Base-by-base conservation (phyloP, 495 filamentous ascomycete species). In the Hypoxylon rickii region DNA sequence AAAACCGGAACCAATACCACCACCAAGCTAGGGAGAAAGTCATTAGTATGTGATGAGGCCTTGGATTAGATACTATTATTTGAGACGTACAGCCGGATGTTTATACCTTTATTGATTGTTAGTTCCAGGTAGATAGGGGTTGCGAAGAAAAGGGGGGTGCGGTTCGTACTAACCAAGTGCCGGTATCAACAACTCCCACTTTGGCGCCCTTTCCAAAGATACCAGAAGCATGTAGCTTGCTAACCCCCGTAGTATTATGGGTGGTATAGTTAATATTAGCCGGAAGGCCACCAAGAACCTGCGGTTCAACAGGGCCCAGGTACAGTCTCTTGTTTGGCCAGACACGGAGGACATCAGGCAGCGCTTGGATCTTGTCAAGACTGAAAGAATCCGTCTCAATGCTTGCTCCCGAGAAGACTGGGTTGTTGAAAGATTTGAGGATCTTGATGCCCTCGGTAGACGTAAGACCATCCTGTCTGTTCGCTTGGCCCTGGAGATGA, bases 1-100 rank as follows among this genome's bases (percentile, higher is more conserved):
- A 47, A 68, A 75, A 12, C 64, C 71, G 17, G 64, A 45, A n/a
- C 73, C 74, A 42, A 74, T 62, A 2, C 70, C 72, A 18, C 73
- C 74, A 17, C 74, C 74, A 13, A 77, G 67, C 42, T 60, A 33
- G 48, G 13, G 55, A 20, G 46, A 13, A 26, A 3, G 13, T 20
- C 17, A 48, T 47, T 13, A 47, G 52, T n/a, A 21, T 48, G 10
- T 11, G 6, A n/a, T 3, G 12, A 1, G 34, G 1, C 4, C 26
- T 16, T 11, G 10, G 12, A 7, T n/a, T 29, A 4, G 24, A 38
- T 0, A 10, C 20, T n/a, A 17, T 12, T 16, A 17, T 15, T 24
- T 20, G 13, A 16, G 3, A 16, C 47, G 15, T 34, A 47, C 42
- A 39, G 33, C 44, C 19, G 51, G 31, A n/a, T 44, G 42, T 2